phyloP scores from a whole-genome alignment of 768 basidiomycete genomes.

The Solioccasus polychromus region DNA sequence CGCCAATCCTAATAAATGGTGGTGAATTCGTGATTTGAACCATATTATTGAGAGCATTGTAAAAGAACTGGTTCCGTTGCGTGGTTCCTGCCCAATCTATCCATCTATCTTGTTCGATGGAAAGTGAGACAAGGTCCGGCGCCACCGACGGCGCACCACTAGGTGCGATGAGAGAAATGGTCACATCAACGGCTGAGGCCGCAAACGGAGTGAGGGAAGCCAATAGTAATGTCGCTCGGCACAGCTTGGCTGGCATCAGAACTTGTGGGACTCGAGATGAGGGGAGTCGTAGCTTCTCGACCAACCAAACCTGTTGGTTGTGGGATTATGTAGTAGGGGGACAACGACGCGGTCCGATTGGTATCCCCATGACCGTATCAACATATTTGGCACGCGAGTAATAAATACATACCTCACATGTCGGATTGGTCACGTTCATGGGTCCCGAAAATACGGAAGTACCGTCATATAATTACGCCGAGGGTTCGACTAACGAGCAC shows the following conservation, averaged over 20 bases:
- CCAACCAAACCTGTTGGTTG: not conserved
- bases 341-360: not conserved
- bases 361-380: slow-evolving; percentile 2
- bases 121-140: slow-evolving; percentile 56
- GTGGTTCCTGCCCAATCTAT: slow-evolving; percentile 59
- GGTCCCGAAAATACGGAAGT: not conserved
- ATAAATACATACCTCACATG: not conserved
- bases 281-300: not conserved
- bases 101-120: slow-evolving; percentile 72
- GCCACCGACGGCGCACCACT: slow-evolving; percentile 35
- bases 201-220: not conserved
- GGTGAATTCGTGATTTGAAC: slow-evolving; percentile 48
- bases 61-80: slow-evolving; percentile 55
- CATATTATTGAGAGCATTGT: slow-evolving; percentile 57
- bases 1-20: slow-evolving; percentile 60
- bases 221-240: not conserved
- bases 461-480: too few relatives aligned
- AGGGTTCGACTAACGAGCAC: too few relatives aligned
- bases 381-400: not conserved
- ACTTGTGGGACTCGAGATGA: not conserved
- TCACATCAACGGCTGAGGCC: slow-evolving; percentile 27
- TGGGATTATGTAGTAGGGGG: not conserved
- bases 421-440: slow-evolving; percentile 3
- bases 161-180: slow-evolving; percentile 40
- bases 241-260: slow-evolving; percentile 7